phyloP scores from a whole-genome alignment of 257 asterid genomes.

The Nicotiana noctiflora region DNA sequence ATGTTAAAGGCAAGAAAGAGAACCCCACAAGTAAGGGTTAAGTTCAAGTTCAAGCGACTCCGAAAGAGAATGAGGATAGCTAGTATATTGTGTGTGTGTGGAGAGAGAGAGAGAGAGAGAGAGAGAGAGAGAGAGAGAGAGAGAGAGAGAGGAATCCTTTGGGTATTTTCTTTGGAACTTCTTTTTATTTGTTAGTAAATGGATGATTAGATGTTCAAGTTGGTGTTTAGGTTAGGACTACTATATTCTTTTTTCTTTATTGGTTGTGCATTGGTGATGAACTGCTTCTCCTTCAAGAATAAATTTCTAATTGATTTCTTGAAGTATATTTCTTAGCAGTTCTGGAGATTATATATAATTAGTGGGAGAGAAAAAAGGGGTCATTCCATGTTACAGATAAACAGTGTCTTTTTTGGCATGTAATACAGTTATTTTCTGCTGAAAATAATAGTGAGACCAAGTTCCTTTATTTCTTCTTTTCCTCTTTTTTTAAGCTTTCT shows the following conservation, averaged over 20 bases:
- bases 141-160: background rate
- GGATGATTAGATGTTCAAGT: constrained; percentile 1
- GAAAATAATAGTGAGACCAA: background rate
- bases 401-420: background rate
- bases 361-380: background rate
- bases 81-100: background rate
- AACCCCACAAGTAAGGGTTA: constrained; percentile 13
- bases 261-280: background rate
- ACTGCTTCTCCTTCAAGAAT: constrained; percentile 16
- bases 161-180: background rate
- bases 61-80: constrained; percentile 6
- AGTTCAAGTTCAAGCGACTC: constrained; percentile 22
- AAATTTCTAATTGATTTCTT: constrained; percentile 10
- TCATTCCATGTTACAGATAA: background rate
- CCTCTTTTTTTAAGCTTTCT: background rate
- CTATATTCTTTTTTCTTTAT: background rate
- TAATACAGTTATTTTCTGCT: background rate
- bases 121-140: background rate
- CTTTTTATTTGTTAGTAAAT: background rate
- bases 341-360: background rate
- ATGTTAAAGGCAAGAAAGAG: constrained; percentile 20
- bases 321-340: background rate
- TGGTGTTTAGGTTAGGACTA: background rate
- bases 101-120: background rate
- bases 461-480: background rate